phyloP scores from a whole-genome alignment of 1,139 yeast species.

The Lodderomyces margitis region DNA sequence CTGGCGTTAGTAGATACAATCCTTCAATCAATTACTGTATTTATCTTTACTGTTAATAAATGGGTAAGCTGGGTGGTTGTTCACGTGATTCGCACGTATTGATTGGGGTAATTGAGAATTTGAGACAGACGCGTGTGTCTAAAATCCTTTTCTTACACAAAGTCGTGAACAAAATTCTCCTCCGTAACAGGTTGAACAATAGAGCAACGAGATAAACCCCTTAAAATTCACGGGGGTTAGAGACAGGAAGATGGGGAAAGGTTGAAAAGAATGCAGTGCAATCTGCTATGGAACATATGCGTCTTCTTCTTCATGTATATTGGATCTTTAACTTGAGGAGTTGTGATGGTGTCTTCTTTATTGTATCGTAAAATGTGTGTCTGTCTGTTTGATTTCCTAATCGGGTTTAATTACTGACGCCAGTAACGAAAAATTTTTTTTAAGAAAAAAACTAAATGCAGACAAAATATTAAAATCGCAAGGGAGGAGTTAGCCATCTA shows the following conservation, averaged over 20 bases:
- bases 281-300: too few species aligned
- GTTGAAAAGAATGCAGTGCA: too few species aligned
- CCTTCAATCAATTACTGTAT: neutral
- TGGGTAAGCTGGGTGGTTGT: too few species aligned
- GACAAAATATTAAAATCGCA: neutral
- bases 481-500: too few species aligned
- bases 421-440: too few species aligned
- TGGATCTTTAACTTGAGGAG: too few species aligned
- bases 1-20: too few species aligned
- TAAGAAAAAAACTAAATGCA: neutral
- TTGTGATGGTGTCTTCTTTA: too few species aligned
- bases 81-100: neutral
- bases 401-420: constrained; percentile 2
- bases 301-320: too few species aligned
- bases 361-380: too few species aligned
- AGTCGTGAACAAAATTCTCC: neutral
- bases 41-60: too few species aligned
- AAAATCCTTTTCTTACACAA: neutral
- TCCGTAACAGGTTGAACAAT: neutral
- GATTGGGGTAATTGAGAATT: neutral
- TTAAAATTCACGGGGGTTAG: too few species aligned
- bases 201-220: neutral
- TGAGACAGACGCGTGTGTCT: neutral
- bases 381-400: constrained; percentile 4
- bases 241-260: neutral